phyloP scores from a whole-genome alignment of 805 yeast genomes.

The Nakazawaea ishiwadae region DNA sequence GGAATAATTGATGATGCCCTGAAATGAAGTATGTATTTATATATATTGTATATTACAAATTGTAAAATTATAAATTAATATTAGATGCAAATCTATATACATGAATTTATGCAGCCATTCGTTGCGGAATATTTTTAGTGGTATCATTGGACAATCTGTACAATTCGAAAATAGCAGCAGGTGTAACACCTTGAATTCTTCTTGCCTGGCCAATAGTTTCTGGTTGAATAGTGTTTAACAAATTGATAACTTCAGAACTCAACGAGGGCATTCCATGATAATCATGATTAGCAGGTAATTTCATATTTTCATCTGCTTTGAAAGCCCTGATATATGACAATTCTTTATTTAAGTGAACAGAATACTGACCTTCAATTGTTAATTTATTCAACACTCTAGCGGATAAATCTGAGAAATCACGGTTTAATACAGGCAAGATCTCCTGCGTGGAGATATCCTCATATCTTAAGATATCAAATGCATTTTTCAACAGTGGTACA shows the following conservation, averaged over 20 bases:
- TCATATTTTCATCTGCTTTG: slow-evolving; percentile 73
- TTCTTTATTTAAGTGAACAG: slow-evolving; percentile 75
- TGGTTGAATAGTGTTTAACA: slow-evolving; percentile 75
- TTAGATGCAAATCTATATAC: neutral
- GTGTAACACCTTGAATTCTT: slow-evolving; percentile 91
- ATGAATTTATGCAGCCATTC: neutral
- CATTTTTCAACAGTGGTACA: slow-evolving; percentile 51
- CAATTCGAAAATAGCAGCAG: slow-evolving; percentile 83
- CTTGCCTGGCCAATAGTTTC: slow-evolving; percentile 93
- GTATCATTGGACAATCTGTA: slow-evolving; percentile 43
- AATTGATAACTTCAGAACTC: slow-evolving; percentile 69
- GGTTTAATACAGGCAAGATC: slow-evolving; percentile 32
- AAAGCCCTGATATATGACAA: slow-evolving; percentile 68
- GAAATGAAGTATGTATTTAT: too few relatives aligned
- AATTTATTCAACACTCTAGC: slow-evolving; percentile 53
- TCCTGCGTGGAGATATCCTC: slow-evolving; percentile 32
- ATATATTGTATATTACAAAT: too few relatives aligned
- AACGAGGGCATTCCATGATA: slow-evolving; percentile 57
- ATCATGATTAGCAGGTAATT: slow-evolving; percentile 64
- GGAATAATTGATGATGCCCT: neutral
- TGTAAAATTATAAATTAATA: too few relatives aligned
- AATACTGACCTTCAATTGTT: slow-evolving; percentile 77
- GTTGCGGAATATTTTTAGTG: too few relatives aligned
- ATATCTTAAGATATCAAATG: slow-evolving; percentile 67
- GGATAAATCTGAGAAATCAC: slow-evolving; percentile 26